These are phyloP conservation scores for Leishmania tarentolae DNA, from an alignment of 208 protist genomes.

Conservation along the genomic window DNA sequence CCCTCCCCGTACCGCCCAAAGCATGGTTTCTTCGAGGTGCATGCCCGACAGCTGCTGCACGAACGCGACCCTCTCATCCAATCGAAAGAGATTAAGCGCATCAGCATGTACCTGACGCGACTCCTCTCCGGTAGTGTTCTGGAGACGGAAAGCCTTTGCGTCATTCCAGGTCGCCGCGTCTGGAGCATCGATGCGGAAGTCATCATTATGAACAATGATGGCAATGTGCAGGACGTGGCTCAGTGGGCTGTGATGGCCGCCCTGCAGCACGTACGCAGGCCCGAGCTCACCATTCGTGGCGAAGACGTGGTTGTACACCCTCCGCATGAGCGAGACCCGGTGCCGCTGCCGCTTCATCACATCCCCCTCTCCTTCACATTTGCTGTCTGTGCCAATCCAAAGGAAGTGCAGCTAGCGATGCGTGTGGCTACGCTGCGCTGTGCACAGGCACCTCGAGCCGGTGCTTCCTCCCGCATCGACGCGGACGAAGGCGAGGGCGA, in stretches of 20 bases:
- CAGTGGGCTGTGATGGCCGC: constrained; percentile 86
- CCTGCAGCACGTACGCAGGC: constrained; percentile 94
- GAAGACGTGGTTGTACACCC: constrained; percentile 85
- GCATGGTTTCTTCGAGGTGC: constrained; percentile 95
- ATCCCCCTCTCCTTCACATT: constrained; percentile 86
- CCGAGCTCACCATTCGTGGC: constrained; percentile 92
- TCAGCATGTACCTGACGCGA: constrained; percentile 86
- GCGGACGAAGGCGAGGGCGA: not conserved
- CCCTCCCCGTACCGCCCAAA: constrained; percentile 92
- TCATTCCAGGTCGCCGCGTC: constrained; percentile 93
- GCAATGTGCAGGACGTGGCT: constrained; percentile 92
- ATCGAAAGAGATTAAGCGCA: constrained; percentile 39
- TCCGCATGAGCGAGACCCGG: constrained; percentile 92
- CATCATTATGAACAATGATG: constrained; percentile 94
- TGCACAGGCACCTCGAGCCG: constrained; percentile 9
- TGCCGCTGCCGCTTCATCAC: constrained; percentile 95
- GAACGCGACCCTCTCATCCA: constrained; percentile 57
- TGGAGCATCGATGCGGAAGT: constrained; percentile 90
- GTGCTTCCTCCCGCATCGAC: not conserved
- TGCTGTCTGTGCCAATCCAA: constrained; percentile 62
- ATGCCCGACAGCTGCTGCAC: constrained; percentile 86
- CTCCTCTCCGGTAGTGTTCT: constrained; percentile 90
- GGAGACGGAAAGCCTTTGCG: constrained; percentile 96
- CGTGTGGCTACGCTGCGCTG: constrained; percentile 33
- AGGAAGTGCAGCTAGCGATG: constrained; percentile 35